A percentile compares a stretch with the other conserved stretches of the same genome.
phyloP scores from a whole-genome alignment of 106 monocot species.

The Dendrobium huoshanense region DNA sequence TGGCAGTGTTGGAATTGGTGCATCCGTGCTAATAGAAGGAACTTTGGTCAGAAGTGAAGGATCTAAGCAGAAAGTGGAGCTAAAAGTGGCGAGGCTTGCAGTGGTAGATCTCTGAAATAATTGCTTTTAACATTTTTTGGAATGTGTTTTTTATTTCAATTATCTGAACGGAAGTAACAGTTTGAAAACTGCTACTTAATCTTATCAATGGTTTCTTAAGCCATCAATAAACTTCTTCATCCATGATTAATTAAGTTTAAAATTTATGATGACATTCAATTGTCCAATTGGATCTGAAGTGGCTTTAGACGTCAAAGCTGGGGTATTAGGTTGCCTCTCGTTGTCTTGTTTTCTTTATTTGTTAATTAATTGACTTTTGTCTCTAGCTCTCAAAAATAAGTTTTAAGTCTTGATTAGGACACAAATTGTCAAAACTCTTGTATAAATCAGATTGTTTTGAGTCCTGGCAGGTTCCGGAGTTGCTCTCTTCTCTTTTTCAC shows the following conservation, averaged over 20 bases:
- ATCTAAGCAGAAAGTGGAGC: constrained; percentile 88
- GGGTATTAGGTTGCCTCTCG: background rate
- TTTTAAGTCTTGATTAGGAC: background rate
- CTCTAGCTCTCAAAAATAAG: background rate
- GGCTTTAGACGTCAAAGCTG: background rate
- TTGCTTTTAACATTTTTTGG: background rate
- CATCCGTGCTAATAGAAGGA: constrained; percentile 72
- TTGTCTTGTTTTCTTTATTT: background rate
- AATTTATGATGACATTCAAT: background rate
- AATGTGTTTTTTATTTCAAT: background rate
- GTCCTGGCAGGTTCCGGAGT: background rate
- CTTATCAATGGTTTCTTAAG: background rate
- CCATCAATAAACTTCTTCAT: background rate
- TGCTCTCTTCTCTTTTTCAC: background rate
- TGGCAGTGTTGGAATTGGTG: constrained; percentile 58
- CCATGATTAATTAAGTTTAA: background rate
- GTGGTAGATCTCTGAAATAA: constrained; percentile 37
- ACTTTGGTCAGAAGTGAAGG: constrained; percentile 82
- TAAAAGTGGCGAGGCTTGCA: constrained; percentile 63
- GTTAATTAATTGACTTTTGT: background rate
- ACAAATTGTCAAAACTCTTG: background rate
- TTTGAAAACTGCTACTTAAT: background rate
- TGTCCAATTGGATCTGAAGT: background rate
- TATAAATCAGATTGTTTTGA: background rate
- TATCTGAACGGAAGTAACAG: background rate